phyloP scores from a whole-genome alignment of 345 rosid genomes.

The Moricandia arvensis region DNA sequence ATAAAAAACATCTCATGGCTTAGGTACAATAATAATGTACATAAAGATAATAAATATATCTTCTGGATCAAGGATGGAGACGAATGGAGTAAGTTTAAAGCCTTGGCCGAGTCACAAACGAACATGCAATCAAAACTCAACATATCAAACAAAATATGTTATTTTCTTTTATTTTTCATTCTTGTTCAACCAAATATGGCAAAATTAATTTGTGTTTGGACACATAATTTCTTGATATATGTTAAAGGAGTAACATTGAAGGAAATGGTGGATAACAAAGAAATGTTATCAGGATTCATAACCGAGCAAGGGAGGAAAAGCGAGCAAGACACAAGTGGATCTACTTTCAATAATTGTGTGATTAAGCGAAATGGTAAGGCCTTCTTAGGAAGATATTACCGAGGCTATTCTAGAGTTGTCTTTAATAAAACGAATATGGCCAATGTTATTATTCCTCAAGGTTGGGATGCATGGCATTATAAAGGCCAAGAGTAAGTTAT shows the following conservation, averaged over 20 bases:
- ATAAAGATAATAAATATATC: too few species aligned
- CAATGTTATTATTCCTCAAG: constrained; percentile 31
- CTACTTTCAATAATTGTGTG: constrained; percentile 30
- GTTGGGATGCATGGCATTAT: constrained; percentile 45
- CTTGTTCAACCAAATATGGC: too few species aligned
- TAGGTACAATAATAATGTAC: too few species aligned
- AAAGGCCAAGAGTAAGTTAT: constrained; percentile 37
- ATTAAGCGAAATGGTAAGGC: constrained; percentile 37
- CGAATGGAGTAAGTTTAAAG: too few species aligned
- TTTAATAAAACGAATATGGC: constrained; percentile 33
- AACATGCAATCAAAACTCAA: too few species aligned
- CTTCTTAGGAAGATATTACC: constrained; percentile 47
- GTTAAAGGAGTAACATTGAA: constrained; percentile 14
- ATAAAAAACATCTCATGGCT: background rate
- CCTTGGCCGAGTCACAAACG: too few species aligned
- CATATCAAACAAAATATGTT: too few species aligned
- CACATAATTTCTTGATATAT: background rate
- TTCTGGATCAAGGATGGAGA: too few species aligned
- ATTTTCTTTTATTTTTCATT: too few species aligned
- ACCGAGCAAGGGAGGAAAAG: constrained; percentile 44
- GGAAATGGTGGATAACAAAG: background rate
- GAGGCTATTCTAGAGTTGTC: constrained; percentile 39
- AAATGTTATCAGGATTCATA: constrained; percentile 33
- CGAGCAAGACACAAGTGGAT: constrained; percentile 29
- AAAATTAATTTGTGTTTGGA: too few species aligned